These are phyloP conservation scores for Neurospora pannonica DNA, from an alignment of 495 filamentous ascomycete species.

Conservation along the genomic window DNA sequence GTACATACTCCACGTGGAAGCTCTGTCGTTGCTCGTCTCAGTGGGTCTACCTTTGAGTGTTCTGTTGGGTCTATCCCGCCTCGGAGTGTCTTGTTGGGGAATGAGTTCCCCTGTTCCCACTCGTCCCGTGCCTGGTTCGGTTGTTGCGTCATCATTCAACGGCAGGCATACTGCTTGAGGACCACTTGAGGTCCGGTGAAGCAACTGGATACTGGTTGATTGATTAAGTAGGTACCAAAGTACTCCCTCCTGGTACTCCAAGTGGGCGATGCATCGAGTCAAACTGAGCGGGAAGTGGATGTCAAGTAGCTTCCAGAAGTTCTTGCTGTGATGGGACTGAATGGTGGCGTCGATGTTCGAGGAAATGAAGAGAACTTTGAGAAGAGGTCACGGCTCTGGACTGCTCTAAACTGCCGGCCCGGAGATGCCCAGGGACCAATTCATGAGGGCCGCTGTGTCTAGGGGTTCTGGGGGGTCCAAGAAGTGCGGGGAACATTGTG, in stretches of 20 bases:
- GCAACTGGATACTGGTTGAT: background rate
- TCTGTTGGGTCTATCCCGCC: background rate
- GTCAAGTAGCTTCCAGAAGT: background rate
- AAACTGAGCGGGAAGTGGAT: background rate
- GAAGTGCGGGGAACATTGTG: background rate
- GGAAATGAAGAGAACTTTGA: background rate
- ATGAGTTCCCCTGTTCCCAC: background rate
- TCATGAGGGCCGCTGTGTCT: background rate
- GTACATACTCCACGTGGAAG: background rate
- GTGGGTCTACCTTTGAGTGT: background rate
- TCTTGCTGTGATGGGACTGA: background rate
- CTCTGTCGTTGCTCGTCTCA: background rate
- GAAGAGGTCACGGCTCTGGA: background rate
- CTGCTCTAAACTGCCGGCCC: background rate
- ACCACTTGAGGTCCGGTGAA: background rate
- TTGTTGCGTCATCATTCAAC: background rate
- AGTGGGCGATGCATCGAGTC: background rate
- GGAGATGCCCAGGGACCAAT: background rate
- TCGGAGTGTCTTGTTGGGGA: background rate
- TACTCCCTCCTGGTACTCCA: background rate
- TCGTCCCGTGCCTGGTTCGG: background rate
- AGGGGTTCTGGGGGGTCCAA: background rate
- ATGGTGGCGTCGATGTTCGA: background rate
- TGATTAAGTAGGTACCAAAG: background rate
- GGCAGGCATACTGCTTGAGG: background rate